A percentile compares a stretch with the other conserved stretches of the same genome.
Conservation (phyloP, 495 filamentous ascomycete species). For the Thozetella sp. region DNA sequence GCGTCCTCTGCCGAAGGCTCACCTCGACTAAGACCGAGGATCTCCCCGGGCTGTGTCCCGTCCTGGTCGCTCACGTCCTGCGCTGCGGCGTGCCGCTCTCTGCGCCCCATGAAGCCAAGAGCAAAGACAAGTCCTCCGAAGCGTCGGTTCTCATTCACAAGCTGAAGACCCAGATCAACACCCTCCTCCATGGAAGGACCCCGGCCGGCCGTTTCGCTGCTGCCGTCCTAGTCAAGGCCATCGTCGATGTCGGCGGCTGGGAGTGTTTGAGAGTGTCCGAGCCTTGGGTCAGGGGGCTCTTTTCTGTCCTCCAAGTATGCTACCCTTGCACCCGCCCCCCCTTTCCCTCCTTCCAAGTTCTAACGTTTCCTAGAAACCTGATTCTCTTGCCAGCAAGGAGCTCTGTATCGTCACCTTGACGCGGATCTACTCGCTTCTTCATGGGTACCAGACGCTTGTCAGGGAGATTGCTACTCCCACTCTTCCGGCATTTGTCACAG, state of each 20-base stretch:
- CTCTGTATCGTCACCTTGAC: conserved; percentile 75
- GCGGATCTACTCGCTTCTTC: conserved; percentile 79
- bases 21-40: conserved; percentile 63
- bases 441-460: conserved; percentile 78
- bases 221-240: conserved; percentile 76
- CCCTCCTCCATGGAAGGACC: conserved; percentile 72
- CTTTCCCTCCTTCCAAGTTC: neutral
- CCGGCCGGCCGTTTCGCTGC: conserved; percentile 75
- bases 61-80: conserved; percentile 60
- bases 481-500: conserved; percentile 70
- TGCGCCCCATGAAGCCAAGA: conserved; percentile 43
- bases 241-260: conserved; percentile 79
- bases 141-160: conserved; percentile 69
- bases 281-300: conserved; percentile 71
- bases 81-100: conserved; percentile 63
- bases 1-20: conserved; percentile 68
- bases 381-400: conserved; percentile 71
- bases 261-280: conserved; percentile 70
- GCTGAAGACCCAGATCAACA: conserved; percentile 74
- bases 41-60: conserved; percentile 63
- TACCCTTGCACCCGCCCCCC: neutral
- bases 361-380: conserved; percentile 61
- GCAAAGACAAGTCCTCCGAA: conserved; percentile 60
- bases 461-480: conserved; percentile 86
- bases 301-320: conserved; percentile 69